Conservation (phyloP, 1,139 yeast species). For the Debaryomyces coudertii region DNA sequence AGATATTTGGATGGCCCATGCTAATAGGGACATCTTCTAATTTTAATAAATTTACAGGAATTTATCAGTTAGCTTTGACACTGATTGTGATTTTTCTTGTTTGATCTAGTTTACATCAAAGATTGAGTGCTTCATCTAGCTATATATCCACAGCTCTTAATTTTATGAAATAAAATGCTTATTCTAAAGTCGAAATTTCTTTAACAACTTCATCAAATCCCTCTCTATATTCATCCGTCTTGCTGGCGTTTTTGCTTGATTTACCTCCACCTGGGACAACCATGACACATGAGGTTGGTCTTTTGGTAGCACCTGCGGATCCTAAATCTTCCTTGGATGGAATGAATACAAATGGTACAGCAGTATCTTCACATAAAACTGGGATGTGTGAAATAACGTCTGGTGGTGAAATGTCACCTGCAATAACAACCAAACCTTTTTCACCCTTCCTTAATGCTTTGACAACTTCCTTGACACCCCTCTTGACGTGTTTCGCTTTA, state of each 20-base stretch:
- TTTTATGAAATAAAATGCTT: conserved; percentile 12
- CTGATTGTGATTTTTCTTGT: background rate
- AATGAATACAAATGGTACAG: conserved; percentile 88
- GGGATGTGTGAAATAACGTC: conserved; percentile 98
- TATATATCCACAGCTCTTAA: conserved; percentile 1
- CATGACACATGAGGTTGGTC: conserved; percentile 98
- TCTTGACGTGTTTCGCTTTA: conserved; percentile 95
- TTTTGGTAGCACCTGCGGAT: conserved; percentile 97
- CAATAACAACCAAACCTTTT: conserved; percentile 93
- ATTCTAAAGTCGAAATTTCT: conserved; percentile 62
- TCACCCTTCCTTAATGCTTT: conserved; percentile 97
- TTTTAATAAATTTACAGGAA: conserved; percentile 7
- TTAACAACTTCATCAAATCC: conserved; percentile 90
- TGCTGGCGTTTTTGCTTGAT: conserved; percentile 75
- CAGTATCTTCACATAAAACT: conserved; percentile 90
- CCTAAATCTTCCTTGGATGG: conserved; percentile 99
- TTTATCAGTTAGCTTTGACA: conserved; percentile 7
- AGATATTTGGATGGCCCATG: conserved; percentile 6
- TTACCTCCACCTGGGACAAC: conserved; percentile 96
- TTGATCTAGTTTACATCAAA: conserved; percentile 4
- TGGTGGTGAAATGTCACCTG: conserved; percentile 97
- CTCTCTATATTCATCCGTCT: conserved; percentile 89
- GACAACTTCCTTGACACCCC: conserved; percentile 99
- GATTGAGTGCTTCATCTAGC: conserved; percentile 1
- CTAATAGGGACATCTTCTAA: background rate